These are phyloP conservation scores for Flaveria floridana DNA, from an alignment of 140 eudicot genomes.

Conservation along the genomic window DNA sequence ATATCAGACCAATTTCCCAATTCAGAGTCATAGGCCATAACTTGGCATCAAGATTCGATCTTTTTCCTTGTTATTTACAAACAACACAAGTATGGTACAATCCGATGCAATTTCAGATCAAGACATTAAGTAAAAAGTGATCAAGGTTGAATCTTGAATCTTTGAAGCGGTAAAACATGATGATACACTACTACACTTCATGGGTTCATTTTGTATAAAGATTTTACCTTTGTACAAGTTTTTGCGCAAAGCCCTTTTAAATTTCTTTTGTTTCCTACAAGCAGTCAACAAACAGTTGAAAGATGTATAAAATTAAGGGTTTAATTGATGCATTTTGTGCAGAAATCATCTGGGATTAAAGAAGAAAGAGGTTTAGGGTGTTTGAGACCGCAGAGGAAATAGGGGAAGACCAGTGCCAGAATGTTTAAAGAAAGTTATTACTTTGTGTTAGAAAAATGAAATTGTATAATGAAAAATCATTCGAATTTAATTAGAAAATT, in stretches of 20 bases:
- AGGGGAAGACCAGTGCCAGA: conserved; percentile 38
- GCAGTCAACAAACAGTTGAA: conserved; percentile 20
- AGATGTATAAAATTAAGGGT: conserved; percentile 30
- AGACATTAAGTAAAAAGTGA: conserved; percentile 21
- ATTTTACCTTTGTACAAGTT: conserved; percentile 38
- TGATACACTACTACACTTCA: conserved; percentile 28
- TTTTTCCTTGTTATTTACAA: conserved; percentile 15
- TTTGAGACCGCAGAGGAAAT: conserved; percentile 31
- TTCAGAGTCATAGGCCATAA: conserved; percentile 51
- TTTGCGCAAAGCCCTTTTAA: conserved; percentile 33
- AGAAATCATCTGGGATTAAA: conserved; percentile 32
- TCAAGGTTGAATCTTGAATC: conserved; percentile 27
- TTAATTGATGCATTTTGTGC: conserved; percentile 36
- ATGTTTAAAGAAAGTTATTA: conserved; percentile 28
- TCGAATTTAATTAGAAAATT: conserved; percentile 15
- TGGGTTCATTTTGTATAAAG: conserved; percentile 22
- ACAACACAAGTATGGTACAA: conserved; percentile 19
- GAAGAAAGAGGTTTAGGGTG: conserved; percentile 29
- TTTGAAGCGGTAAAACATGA: conserved; percentile 15
- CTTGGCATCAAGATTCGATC: conserved; percentile 40
- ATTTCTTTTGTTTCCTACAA: conserved; percentile 33
- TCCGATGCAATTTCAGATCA: conserved; percentile 12
- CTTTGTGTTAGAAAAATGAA: conserved; percentile 22
- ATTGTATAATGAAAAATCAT: too few species aligned
- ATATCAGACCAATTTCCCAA: conserved; percentile 42